A percentile compares a stretch with the other conserved stretches of the same genome.
Evolutionary conservation across 1,139 yeast species (phyloP).

Genomic region (Candida pseudocylindracea): DNA sequence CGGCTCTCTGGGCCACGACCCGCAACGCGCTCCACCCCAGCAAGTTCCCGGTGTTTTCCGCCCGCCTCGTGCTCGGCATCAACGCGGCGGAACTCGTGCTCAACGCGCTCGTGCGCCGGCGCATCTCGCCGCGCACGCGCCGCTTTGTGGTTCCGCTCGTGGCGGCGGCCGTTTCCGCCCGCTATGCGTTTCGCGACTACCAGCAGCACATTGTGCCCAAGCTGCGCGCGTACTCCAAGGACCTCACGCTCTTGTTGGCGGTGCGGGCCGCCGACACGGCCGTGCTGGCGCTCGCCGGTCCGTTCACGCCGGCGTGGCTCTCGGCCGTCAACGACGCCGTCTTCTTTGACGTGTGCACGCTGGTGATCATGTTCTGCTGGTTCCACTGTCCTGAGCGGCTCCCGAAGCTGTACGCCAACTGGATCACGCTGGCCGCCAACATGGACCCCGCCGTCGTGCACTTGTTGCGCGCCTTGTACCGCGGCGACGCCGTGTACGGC

Average conservation of each 20-base stretch:
- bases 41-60: constrained; percentile 14
- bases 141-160: constrained; percentile 3
- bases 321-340: constrained; percentile 9
- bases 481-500: constrained; percentile 10
- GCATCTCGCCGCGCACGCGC: neutral
- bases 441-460: constrained; percentile 13
- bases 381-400: constrained; percentile 13
- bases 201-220: constrained; percentile 11
- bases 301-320: constrained; percentile 4
- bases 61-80: constrained; percentile 8
- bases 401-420: constrained; percentile 13
- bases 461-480: constrained; percentile 9
- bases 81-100: constrained; percentile 1
- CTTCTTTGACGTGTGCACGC: constrained; percentile 10
- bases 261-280: constrained; percentile 16
- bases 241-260: constrained; percentile 13
- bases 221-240: constrained; percentile 12
- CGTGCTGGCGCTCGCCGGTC: constrained; percentile 6
- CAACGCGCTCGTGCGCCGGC: neutral
- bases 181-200: constrained; percentile 9
- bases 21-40: constrained; percentile 8
- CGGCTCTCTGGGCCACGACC: constrained; percentile 1
- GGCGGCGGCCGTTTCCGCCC: constrained; percentile 10
- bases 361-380: constrained; percentile 17
- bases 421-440: constrained; percentile 19